Evolutionary conservation across 345 rosid genomes (phyloP), one percentile per base, ranked within the genome.

Genomic region (Sonneratia caseolaris): DNA sequence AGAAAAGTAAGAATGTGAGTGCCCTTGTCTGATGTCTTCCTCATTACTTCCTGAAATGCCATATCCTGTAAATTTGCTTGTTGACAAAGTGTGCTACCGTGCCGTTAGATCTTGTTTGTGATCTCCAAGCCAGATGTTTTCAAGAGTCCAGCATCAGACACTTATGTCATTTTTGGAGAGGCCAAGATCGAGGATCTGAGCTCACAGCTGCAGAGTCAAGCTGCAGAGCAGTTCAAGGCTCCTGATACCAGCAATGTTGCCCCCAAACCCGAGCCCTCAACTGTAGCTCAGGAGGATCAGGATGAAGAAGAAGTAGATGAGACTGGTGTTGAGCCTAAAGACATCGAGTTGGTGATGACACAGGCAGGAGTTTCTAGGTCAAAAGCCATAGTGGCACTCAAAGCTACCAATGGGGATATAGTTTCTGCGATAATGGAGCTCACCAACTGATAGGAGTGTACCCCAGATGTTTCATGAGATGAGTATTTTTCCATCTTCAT

Each of bases 371-470:
- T 92, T 49, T 79, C 91, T 1, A 85, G 84, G 80, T 68, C 86
- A 37, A 90, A 76, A 78, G 96, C 97, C 2, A 94, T 92, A 16
- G 88, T 81, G 76, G 87, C 97, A 37, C 90, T 92, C 74, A 92
- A 92, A 83, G 83, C 86, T 18, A 82, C 88, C 2, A 73, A 85
- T 71, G 97, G 96, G 3, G 96, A 92, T 80, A 92, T 92, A 21
- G 96, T 92, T 68, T 66, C 88, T 69, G 97, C 97, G 72, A 92
- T 92, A 65, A 89, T 92, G 97, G 96, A 92, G 77, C 97, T 92
- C 56, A 92, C 97, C 66, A 86, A 76, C 73, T 92, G 81, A 82
- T 62, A 43, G 36, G 66, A 57, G 37, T 42, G 9, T 57, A n/a
- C 11, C 19, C 7, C 7, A 18, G 22, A 53, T 53, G 59, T 53